Percentiles rank a stretch among this genome's conserved stretches.
These are phyloP conservation scores for Cercospora beticola DNA, from an alignment of 2,329 filamentous ascomycete species.

Conservation along the genomic window DNA sequence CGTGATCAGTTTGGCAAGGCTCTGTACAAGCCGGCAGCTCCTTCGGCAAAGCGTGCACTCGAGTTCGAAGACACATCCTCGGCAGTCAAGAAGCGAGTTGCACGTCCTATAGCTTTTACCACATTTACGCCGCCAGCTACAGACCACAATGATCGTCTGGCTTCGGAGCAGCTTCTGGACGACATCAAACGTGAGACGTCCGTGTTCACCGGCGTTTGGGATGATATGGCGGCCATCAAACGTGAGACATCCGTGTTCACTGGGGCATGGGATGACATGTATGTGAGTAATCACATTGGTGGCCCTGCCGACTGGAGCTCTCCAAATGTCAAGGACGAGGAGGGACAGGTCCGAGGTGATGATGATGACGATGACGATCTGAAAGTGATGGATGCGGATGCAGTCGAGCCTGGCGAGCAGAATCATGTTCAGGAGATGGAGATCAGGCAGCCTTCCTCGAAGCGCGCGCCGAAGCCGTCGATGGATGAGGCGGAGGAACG, in stretches of 20 bases:
- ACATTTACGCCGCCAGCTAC: background rate
- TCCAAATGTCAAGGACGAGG: background rate
- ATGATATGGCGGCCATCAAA: no score
- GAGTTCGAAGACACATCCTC: background rate
- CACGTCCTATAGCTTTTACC: background rate
- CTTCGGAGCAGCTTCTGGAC: background rate
- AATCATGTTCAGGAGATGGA: background rate
- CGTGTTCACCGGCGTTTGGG: background rate
- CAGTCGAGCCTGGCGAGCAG: background rate
- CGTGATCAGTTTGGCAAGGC: background rate
- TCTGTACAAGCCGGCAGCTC: background rate
- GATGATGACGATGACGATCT: background rate
- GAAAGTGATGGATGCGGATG: background rate
- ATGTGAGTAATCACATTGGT: background rate
- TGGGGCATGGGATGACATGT: background rate
- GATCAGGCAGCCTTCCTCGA: background rate
- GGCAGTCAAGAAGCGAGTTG: background rate
- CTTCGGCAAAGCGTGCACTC: background rate
- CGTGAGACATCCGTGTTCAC: background rate
- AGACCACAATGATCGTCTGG: background rate
- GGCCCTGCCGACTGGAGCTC: background rate
- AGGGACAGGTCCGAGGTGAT: background rate
- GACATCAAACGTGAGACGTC: background rate
- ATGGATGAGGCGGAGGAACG: background rate
- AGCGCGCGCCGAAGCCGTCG: background rate